Conservation (phyloP, 1,284 basidiomycete genomes). For the Cutaneotrichosporon cyanovorans region DNA sequence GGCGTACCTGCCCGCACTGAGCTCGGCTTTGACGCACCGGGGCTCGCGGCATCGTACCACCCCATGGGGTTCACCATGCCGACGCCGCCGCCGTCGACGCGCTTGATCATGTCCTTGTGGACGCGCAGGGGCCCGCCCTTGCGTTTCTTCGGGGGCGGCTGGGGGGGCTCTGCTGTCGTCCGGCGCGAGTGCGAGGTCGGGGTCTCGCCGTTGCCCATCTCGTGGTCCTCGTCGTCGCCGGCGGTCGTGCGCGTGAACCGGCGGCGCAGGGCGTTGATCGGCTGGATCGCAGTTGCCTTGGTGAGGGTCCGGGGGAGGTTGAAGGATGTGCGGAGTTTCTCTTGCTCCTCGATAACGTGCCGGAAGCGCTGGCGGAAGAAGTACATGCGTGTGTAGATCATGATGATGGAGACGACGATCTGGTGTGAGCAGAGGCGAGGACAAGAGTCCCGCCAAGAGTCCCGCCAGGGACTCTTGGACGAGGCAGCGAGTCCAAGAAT, state of each 20-base stretch:
- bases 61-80: constrained; percentile 75
- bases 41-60: constrained; percentile 33
- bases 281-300: constrained; percentile 1
- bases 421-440: constrained; percentile 8
- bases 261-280: constrained; percentile 11
- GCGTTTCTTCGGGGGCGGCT: constrained; percentile 27
- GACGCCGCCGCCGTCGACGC: constrained; percentile 65
- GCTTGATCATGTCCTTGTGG: constrained; percentile 75
- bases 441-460: no score
- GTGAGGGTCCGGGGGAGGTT: constrained; percentile 31
- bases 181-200: background rate
- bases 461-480: no score
- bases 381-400: constrained; percentile 46
- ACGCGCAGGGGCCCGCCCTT: constrained; percentile 41
- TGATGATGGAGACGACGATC: constrained; percentile 44
- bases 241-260: constrained; percentile 19
- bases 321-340: constrained; percentile 17
- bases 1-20: constrained; percentile 2
- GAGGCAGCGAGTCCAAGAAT: no score
- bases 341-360: constrained; percentile 54
- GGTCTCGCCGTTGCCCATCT: background rate
- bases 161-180: constrained; percentile 4
- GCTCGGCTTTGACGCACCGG: background rate
- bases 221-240: background rate
- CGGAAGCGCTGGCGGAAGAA: constrained; percentile 70